Evolutionary conservation across 2,329 filamentous ascomycete species (phyloP).

Genomic region (Pseudogymnoascus verrucosus): DNA sequence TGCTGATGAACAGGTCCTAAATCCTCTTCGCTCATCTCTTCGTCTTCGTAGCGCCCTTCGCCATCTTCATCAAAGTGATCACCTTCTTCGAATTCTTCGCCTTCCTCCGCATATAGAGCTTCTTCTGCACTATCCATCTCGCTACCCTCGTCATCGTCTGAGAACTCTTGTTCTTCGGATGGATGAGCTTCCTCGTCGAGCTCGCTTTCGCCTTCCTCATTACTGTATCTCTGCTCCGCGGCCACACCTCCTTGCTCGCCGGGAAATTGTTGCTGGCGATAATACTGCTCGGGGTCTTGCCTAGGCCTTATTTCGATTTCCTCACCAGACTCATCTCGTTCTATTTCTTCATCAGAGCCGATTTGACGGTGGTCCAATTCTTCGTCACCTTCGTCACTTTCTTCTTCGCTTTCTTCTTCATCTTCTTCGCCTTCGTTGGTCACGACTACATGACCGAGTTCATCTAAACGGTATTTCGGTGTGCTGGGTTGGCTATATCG

Average conservation of each 20-base stretch:
- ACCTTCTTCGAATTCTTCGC: slow-evolving; percentile 14
- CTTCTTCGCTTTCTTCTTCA: slow-evolving; percentile 26
- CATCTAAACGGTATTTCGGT: neutral
- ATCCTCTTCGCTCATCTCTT: slow-evolving; percentile 19
- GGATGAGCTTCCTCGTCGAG: neutral
- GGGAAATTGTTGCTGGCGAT: neutral
- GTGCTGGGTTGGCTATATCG: neutral
- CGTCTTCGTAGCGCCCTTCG: slow-evolving; percentile 25
- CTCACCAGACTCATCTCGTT: slow-evolving; percentile 11
- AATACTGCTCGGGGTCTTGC: neutral
- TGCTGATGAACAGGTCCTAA: neutral
- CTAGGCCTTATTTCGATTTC: neutral
- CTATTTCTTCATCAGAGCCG: neutral
- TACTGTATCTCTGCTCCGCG: neutral
- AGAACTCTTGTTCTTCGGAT: neutral
- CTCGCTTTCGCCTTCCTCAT: neutral
- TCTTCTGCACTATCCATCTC: neutral
- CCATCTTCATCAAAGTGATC: slow-evolving; percentile 22
- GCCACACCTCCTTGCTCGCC: neutral
- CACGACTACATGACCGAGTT: neutral
- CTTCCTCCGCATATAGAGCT: neutral
- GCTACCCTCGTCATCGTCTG: neutral
- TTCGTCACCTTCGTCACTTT: neutral
- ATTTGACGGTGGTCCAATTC: neutral
- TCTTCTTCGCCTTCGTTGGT: slow-evolving; percentile 24